phyloP scores from a whole-genome alignment of 305 asterid genomes.

The Nicotiana rustica region DNA sequence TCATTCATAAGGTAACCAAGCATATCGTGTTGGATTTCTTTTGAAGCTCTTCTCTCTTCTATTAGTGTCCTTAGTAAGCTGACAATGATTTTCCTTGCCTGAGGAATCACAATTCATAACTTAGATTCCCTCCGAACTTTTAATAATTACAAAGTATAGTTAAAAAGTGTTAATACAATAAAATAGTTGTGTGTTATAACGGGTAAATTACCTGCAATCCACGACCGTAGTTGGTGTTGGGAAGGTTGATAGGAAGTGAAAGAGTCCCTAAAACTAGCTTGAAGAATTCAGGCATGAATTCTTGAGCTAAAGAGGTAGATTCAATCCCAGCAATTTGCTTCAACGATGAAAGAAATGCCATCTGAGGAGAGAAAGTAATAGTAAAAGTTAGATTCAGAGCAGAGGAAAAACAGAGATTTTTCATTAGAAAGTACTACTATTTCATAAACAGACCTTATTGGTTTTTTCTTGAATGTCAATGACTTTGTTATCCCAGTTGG shows the following conservation, averaged over 20 bases:
- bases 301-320: constrained; percentile 67
- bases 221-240: constrained; percentile 75
- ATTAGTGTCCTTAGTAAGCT: constrained; percentile 67
- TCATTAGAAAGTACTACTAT: too few relatives aligned
- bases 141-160: too few relatives aligned
- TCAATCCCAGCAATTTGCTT: constrained; percentile 88
- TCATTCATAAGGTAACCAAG: constrained; percentile 69
- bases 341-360: constrained; percentile 89
- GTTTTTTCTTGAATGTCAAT: constrained; percentile 96
- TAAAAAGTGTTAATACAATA: too few relatives aligned
- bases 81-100: constrained; percentile 68
- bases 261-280: constrained; percentile 90
- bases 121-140: background rate
- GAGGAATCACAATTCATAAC: background rate
- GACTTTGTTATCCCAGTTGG: constrained; percentile 72
- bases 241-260: constrained; percentile 92
- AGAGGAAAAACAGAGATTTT: constrained; percentile 31
- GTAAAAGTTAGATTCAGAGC: background rate
- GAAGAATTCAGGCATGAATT: constrained; percentile 91
- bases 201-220: constrained; percentile 74
- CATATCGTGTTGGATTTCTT: constrained; percentile 69
- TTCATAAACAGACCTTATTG: constrained; percentile 65
- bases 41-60: constrained; percentile 69
- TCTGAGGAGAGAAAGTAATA: constrained; percentile 49
- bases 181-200: too few relatives aligned